Evolutionary conservation across 352 stramenopile genomes (phyloP).

Genomic region (Achlya hypogyna): DNA sequence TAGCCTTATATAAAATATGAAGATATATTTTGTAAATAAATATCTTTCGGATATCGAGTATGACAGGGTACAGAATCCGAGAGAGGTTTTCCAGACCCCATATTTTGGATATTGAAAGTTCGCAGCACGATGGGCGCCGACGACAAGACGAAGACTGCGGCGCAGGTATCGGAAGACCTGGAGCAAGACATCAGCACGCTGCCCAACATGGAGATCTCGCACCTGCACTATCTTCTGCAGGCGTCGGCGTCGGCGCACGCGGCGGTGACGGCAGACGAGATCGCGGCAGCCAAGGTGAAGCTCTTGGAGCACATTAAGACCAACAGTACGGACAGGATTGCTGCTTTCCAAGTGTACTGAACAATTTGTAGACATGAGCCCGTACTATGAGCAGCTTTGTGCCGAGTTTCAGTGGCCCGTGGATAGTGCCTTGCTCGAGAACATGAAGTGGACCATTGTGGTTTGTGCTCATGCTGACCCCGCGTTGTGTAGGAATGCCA

Average conservation of each 20-base stretch:
- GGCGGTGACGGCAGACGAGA: slow-evolving; percentile 32
- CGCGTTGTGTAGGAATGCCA: slow-evolving; percentile 24
- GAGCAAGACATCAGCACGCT: slow-evolving; percentile 70
- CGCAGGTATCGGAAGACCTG: slow-evolving; percentile 84
- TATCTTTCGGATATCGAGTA: too few species aligned
- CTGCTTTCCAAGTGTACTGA: background rate
- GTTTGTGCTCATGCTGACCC: background rate
- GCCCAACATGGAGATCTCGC: slow-evolving; percentile 64
- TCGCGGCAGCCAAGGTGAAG: slow-evolving; percentile 31
- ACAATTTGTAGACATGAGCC: slow-evolving; percentile 40
- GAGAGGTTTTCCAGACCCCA: slow-evolving; percentile 3
- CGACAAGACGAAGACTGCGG: slow-evolving; percentile 37
- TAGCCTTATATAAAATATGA: too few species aligned
- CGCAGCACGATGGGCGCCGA: slow-evolving; percentile 12
- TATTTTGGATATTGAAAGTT: slow-evolving; percentile 6
- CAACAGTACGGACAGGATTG: slow-evolving; percentile 10
- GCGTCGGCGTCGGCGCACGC: slow-evolving; percentile 39
- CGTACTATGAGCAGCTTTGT: slow-evolving; percentile 71
- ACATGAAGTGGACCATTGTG: slow-evolving; percentile 30
- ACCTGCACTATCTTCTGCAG: slow-evolving; percentile 71
- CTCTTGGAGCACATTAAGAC: slow-evolving; percentile 49
- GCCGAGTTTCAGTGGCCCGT: slow-evolving; percentile 58
- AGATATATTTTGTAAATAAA: too few species aligned
- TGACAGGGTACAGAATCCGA: background rate
- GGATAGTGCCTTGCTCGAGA: slow-evolving; percentile 39